Evolutionary conservation across 2,329 filamentous ascomycete genomes (phyloP), one percentile per base, ranked within the genome.

Genomic region (Zalaria obscura): DNA sequence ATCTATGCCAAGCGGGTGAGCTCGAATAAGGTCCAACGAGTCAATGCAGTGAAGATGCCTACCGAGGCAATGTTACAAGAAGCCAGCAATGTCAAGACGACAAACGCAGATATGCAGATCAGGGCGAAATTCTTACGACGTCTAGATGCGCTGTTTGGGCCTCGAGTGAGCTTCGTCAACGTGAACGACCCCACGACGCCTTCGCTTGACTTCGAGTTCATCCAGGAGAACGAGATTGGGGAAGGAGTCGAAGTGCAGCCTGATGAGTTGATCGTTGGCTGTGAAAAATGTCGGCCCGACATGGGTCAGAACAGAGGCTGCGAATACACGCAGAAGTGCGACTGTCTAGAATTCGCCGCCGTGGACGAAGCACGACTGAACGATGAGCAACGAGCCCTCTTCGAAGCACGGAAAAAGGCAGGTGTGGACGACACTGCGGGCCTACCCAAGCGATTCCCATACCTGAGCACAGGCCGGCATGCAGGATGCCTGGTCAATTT

Each of bases 181-280:
- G 62, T 68, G 0, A 60, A 73, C 2, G 78, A 82, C 49, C 60
- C 68, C 2, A 43, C 67, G 51, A 48, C 68, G 50, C 71, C 70
- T 0, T 77, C 81, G 0, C 60, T 73, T 0, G 63, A 72, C 33
- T 93, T 91, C 50, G 66, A 67, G 0, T 89, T 88, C 56, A 78
- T 87, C 40, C 65, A 78, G 5, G 59, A 69, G 1, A 78, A 76
- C 6, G 63, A 80, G 3, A 65, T 83, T 1, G 62, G 72, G 3
- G 50, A 69, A 1, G 80, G 75, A 18, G 78, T 89, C 0, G 57
- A 71, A 35, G 73, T 73, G 3, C 73, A 73, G 45, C 63, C 66
- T 38, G 51, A 52, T 8, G 79, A 70, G 27, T 82, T 84, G 41
- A 72, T 77, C 47, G 70, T 69, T 41, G 84, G 84, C 3, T 93